These are phyloP conservation scores for Candida manassasensis DNA, from an alignment of 805 yeast genomes.

Conservation along the genomic window DNA sequence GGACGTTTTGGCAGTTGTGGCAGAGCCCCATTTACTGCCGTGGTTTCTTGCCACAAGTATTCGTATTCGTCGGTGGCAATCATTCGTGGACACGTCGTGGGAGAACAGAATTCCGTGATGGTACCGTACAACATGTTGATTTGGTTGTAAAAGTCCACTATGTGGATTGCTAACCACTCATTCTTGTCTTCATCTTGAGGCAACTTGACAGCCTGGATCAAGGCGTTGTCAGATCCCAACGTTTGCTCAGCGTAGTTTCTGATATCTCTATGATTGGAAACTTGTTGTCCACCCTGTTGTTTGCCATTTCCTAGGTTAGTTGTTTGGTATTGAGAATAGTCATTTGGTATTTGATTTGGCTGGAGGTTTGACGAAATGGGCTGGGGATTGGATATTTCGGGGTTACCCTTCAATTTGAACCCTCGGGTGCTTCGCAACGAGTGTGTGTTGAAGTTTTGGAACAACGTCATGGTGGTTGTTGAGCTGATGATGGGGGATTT, in stretches of 20 bases:
- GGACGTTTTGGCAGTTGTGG: constrained; percentile 53
- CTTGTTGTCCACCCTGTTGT: constrained; percentile 21
- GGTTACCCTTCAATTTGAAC: constrained; percentile 35
- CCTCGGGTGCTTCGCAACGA: constrained; percentile 40
- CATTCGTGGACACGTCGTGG: constrained; percentile 93
- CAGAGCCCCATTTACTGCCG: constrained; percentile 11
- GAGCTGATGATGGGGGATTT: neutral
- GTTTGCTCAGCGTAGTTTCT: constrained; percentile 92
- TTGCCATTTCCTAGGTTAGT: constrained; percentile 17
- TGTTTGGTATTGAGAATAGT: constrained; percentile 26
- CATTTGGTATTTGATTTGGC: constrained; percentile 12
- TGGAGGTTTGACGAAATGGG: constrained; percentile 34
- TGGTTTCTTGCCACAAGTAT: constrained; percentile 90
- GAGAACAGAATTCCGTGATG: constrained; percentile 94
- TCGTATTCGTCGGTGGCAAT: constrained; percentile 97
- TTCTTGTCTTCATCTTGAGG: constrained; percentile 89
- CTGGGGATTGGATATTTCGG: constrained; percentile 38
- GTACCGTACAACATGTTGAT: constrained; percentile 95
- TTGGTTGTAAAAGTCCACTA: constrained; percentile 95
- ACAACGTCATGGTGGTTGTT: constrained; percentile 28
- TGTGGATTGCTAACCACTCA: constrained; percentile 97
- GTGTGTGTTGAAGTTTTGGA: constrained; percentile 42
- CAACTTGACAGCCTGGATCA: constrained; percentile 87
- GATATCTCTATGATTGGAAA: constrained; percentile 63
- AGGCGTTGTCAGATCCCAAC: constrained; percentile 84